These are phyloP conservation scores for Kwoniella shivajii DNA, from an alignment of 1,284 basidiomycete species.

Conservation along the genomic window DNA sequence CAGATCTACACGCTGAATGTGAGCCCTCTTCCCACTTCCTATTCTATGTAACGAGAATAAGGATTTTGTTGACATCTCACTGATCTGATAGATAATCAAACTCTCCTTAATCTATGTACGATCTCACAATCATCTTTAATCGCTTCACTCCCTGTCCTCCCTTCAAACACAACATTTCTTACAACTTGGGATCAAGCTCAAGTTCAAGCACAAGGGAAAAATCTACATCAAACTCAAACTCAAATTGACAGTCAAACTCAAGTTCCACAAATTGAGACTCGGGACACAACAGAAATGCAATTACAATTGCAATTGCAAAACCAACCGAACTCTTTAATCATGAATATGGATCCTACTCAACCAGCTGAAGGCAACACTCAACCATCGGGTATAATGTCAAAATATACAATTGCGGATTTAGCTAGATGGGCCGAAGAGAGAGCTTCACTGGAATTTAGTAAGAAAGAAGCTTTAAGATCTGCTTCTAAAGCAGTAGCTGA, in stretches of 20 bases:
- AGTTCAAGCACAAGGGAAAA: neutral
- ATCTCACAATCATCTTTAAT: constrained; percentile 11
- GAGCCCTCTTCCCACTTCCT: neutral
- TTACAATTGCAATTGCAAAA: neutral
- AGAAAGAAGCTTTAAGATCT: constrained; percentile 23
- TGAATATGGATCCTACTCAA: neutral
- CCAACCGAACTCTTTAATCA: neutral
- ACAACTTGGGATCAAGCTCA: neutral
- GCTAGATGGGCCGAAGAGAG: constrained; percentile 29
- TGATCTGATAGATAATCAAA: constrained; percentile 11
- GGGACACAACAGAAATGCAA: neutral
- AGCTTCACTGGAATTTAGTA: constrained; percentile 29
- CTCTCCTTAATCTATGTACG: constrained; percentile 1
- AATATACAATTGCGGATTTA: constrained; percentile 22
- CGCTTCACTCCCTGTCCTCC: constrained; percentile 9
- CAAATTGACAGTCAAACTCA: no score
- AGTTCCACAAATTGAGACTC: no score
- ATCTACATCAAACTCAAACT: no score
- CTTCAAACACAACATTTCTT: neutral
- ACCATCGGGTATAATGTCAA: neutral
- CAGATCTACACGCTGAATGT: constrained; percentile 23
- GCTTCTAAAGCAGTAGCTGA: constrained; percentile 27
- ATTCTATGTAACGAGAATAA: neutral
- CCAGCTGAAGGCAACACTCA: neutral
- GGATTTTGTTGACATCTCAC: neutral